Conservation (phyloP, 345 rosid species). For the Combretum micranthum region DNA sequence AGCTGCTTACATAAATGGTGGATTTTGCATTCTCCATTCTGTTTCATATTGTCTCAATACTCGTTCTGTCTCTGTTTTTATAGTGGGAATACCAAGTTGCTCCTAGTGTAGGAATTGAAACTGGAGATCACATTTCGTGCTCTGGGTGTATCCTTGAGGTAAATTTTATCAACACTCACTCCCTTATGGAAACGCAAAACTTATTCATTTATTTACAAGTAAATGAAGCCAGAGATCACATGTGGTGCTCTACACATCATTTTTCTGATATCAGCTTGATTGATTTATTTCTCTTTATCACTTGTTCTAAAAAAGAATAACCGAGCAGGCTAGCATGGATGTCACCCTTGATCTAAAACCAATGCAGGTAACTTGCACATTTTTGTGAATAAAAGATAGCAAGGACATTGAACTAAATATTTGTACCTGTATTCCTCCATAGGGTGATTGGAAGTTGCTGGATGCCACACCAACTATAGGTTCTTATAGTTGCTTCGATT, state of each 20-base stretch:
- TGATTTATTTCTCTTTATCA: constrained; percentile 4
- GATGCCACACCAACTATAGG: constrained; percentile 97
- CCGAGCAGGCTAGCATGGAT: constrained; percentile 93
- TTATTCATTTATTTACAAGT: too few species aligned
- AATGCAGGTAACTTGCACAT: constrained; percentile 45
- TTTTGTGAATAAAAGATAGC: too few species aligned
- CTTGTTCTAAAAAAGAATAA: constrained; percentile 45
- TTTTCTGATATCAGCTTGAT: too few species aligned
- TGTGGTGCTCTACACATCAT: too few species aligned
- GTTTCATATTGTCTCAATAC: neutral
- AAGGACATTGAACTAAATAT: neutral
- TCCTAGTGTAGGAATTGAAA: constrained; percentile 94
- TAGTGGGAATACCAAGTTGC: constrained; percentile 99
- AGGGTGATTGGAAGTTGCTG: constrained; percentile 99
- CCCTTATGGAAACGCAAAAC: neutral
- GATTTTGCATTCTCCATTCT: too few species aligned
- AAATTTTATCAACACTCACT: neutral
- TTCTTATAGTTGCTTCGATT: too few species aligned
- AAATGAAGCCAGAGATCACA: too few species aligned
- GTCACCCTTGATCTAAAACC: constrained; percentile 90
- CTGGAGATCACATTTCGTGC: constrained; percentile 87
- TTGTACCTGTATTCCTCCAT: constrained; percentile 10
- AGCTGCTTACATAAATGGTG: neutral
- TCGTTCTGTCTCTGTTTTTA: constrained; percentile 9
- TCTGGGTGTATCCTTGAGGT: constrained; percentile 99